A percentile compares a stretch with the other conserved stretches of the same genome.
phyloP scores from a whole-genome alignment of 176 grass and related monocot species.

The Eleusine coracana region DNA sequence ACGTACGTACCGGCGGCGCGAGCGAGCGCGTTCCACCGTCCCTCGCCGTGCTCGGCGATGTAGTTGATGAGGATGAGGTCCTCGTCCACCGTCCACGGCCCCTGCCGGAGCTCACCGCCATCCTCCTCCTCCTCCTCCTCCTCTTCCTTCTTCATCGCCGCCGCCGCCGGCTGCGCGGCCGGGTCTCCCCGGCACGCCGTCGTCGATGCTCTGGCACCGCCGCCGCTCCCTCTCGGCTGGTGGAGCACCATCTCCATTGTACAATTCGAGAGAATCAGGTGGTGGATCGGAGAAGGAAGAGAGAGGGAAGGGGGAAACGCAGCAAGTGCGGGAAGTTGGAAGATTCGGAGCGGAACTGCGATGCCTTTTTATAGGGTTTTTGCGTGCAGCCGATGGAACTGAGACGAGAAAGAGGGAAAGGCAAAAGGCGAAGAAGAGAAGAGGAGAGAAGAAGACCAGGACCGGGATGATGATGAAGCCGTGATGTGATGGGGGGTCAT shows the following conservation, averaged over 20 bases:
- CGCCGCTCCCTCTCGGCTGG: slow-evolving; percentile 17
- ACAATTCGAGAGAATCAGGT: neutral
- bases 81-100: slow-evolving; percentile 67
- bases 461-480: neutral
- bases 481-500: neutral
- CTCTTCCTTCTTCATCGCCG: neutral
- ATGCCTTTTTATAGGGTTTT: slow-evolving; percentile 47
- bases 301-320: too few relatives aligned
- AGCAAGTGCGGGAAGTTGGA: neutral
- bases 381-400: neutral
- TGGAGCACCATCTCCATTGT: slow-evolving; percentile 39
- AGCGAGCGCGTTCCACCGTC: slow-evolving; percentile 58
- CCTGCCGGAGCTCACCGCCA: slow-evolving; percentile 34
- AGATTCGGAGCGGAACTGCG: slow-evolving; percentile 26
- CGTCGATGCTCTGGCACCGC: neutral
- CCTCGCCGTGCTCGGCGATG: slow-evolving; percentile 58
- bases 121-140: neutral
- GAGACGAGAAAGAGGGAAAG: neutral
- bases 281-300: neutral
- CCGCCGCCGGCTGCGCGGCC: neutral
- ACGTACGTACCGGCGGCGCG: slow-evolving; percentile 42
- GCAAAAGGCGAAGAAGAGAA: neutral
- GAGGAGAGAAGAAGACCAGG: neutral
- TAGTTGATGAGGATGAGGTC: slow-evolving; percentile 60
- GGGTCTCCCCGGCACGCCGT: neutral